Evolutionary conservation across 805 yeast genomes (phyloP), one percentile per base, ranked within the genome.

Genomic region (Spathaspora boniae): DNA sequence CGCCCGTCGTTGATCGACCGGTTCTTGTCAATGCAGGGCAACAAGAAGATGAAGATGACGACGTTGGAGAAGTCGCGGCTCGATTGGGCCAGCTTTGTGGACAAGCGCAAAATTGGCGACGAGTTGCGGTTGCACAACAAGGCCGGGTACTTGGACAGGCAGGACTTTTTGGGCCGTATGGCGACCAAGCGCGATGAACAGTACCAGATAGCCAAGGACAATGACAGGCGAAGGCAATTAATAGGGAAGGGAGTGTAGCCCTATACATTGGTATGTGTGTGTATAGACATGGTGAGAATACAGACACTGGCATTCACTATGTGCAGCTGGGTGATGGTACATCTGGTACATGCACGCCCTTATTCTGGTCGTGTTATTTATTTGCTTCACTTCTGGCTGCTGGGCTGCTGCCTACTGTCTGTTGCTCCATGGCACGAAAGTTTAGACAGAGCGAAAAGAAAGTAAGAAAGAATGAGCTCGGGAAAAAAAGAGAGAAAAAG

Each of bases 61-160:
- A 93, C 98, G 0, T 65, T 93, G 44, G 98, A 93, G 55, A 93
- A 93, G 60, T 85, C 95, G 1, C 70, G 95, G 43, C 68, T 93
- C 33, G 98, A 93, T 60, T 93, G 98, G 95, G 94, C 95, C 1
- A 78, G 85, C 31, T 88, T 85, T 61, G 96, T 93, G 20, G 97
- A 91, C 60, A 74, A 83, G 45, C 80, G 81, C 44, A 88, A 88
- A 37, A 80, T 93, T 31, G 71, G 76, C 34, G 96, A 86, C 45
- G 98, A 93, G 43, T 73, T 93, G 52, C 73, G 71, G 31, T 72
- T 76, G 38, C 83, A 82, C 53, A 89, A 88, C 55, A 89, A 85
- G 65, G 93, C 81, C 34, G 98, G 98, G 6, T 93, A 81, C 60
- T 64, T 93, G 51, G 95, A 86, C 43, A 87, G 79, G 53, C 97